Evolutionary conservation across 768 basidiomycete species (phyloP).

Genomic region (Lactarius sanguifluus): DNA sequence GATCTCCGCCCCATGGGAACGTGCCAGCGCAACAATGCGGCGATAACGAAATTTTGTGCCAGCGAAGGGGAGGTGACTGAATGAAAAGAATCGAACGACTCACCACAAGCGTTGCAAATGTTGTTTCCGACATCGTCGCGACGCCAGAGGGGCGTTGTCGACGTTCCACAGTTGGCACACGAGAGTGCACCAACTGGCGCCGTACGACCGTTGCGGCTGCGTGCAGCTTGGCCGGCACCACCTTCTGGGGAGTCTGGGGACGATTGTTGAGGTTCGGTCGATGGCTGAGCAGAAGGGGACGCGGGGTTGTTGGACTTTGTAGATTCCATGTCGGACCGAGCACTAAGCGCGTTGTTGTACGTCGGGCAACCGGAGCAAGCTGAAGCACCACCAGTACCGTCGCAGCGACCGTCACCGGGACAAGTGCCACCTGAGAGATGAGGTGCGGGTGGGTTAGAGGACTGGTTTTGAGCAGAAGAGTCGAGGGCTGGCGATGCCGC

Average conservation of each 20-base stretch:
- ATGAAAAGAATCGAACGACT: conserved; percentile 38
- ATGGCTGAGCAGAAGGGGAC: conserved; percentile 33
- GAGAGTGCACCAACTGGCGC: conserved; percentile 68
- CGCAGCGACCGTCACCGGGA: conserved; percentile 96
- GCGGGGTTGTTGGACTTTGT: conserved; percentile 28
- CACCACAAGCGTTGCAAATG: conserved; percentile 94
- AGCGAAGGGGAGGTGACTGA: conserved; percentile 31
- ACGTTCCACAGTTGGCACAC: conserved; percentile 88
- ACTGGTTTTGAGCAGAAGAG: conserved; percentile 30
- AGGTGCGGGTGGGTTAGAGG: conserved; percentile 11
- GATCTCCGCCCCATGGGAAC: conserved; percentile 20
- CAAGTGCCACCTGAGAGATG: conserved; percentile 65
- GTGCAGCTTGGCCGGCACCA: conserved; percentile 18
- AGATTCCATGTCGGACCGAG: conserved; percentile 42
- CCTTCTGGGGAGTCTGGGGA: conserved; percentile 27
- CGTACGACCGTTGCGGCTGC: conserved; percentile 30
- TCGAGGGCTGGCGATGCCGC: conserved; percentile 37
- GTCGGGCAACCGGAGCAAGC: conserved; percentile 96
- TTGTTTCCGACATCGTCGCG: conserved; percentile 89
- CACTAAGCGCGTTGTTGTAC: conserved; percentile 77
- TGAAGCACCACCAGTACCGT: conserved; percentile 92
- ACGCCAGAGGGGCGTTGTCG: conserved; percentile 88
- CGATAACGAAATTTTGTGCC: conserved; percentile 24
- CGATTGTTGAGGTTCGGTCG: conserved; percentile 21
- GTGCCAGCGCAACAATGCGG: conserved; percentile 26